Evolutionary conservation across 2,329 filamentous ascomycete genomes (phyloP).

Genomic region (Arthrobotrys sinensis): DNA sequence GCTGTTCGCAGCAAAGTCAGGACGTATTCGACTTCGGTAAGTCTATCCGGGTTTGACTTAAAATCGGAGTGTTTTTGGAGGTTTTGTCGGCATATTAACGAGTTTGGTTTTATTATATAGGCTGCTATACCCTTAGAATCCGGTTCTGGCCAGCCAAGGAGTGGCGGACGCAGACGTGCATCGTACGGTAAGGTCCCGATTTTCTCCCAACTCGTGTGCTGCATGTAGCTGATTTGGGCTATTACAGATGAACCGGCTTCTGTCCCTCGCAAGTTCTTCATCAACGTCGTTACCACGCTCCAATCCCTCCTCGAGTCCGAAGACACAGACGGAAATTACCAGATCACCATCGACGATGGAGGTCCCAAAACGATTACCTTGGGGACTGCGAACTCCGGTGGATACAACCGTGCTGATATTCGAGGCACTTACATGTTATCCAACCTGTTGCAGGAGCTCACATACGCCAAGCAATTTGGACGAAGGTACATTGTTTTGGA

Average conservation of each 20-base stretch:
- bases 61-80: background rate
- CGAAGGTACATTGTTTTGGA: slow-evolving; percentile 92
- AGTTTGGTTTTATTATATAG: slow-evolving; percentile 14
- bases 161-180: slow-evolving; percentile 59
- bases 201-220: background rate
- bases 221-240: slow-evolving; percentile 4
- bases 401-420: slow-evolving; percentile 88
- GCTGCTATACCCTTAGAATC: slow-evolving; percentile 51
- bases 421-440: slow-evolving; percentile 98
- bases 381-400: slow-evolving; percentile 87
- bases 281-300: slow-evolving; percentile 88
- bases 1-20: slow-evolving; percentile 54
- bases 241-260: slow-evolving; percentile 79
- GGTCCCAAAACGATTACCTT: slow-evolving; percentile 92
- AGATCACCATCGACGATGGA: slow-evolving; percentile 96
- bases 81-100: too few relatives aligned
- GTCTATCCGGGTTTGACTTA: slow-evolving; percentile 10
- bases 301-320: slow-evolving; percentile 85
- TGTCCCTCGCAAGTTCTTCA: slow-evolving; percentile 82
- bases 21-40: slow-evolving; percentile 59
- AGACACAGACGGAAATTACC: slow-evolving; percentile 93
- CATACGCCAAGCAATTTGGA: slow-evolving; percentile 89
- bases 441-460: slow-evolving; percentile 94
- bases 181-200: slow-evolving; percentile 66
- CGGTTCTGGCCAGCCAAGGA: slow-evolving; percentile 42